Conservation (phyloP, 2,329 filamentous ascomycete genomes). For the Botrytis paeoniae region DNA sequence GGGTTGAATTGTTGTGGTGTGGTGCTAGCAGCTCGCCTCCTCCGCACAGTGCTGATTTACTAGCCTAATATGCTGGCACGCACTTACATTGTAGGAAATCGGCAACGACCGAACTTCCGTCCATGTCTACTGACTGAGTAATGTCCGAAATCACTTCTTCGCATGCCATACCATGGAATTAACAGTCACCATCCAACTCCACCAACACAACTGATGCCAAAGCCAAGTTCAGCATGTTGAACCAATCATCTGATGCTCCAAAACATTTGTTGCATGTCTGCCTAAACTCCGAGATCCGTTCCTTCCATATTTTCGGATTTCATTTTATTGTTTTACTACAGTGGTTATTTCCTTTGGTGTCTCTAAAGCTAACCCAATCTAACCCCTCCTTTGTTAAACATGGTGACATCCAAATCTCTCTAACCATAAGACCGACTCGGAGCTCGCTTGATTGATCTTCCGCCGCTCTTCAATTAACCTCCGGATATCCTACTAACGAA, state of each 20-base stretch:
- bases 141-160: not conserved
- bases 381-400: not conserved
- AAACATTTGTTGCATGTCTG: not conserved
- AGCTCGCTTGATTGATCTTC: not conserved
- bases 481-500: not conserved
- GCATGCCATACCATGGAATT: not conserved
- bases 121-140: not conserved
- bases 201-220: not conserved
- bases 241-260: not conserved
- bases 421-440: not conserved
- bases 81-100: not conserved
- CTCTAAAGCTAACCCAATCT: not conserved
- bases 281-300: conserved; percentile 7
- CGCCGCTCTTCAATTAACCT: not conserved
- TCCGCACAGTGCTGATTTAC: not conserved
- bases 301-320: not conserved
- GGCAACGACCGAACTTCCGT: not conserved
- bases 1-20: not conserved
- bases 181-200: not conserved
- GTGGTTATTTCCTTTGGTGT: not conserved
- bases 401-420: not conserved
- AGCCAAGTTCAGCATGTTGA: not conserved
- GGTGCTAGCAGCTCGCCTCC: not conserved
- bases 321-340: not conserved
- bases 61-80: not conserved